Evolutionary conservation across 305 asterid species (phyloP).

Genomic region (Fraxinus nigra): DNA sequence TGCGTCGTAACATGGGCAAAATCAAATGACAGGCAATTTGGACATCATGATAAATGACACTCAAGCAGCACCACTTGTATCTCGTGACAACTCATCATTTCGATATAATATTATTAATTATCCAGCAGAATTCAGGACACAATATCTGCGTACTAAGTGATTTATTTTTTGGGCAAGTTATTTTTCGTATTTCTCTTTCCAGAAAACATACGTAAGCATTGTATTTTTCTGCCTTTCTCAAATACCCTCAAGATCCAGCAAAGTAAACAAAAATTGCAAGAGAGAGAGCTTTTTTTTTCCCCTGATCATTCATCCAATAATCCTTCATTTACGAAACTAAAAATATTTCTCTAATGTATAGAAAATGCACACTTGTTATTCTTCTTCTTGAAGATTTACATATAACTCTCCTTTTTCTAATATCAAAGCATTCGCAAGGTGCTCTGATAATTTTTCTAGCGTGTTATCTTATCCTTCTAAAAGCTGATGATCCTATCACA

Average conservation of each 20-base stretch:
- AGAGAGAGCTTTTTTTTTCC: neutral
- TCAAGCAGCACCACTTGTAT: neutral
- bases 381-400: neutral
- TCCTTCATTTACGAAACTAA: neutral
- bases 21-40: slow-evolving; percentile 18
- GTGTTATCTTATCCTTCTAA: neutral
- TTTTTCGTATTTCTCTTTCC: neutral
- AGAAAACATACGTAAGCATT: neutral
- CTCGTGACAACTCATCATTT: neutral
- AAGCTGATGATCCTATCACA: slow-evolving; percentile 6
- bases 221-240: neutral
- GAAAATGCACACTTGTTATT: neutral
- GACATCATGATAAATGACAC: neutral
- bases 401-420: neutral
- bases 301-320: neutral
- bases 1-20: slow-evolving; percentile 9
- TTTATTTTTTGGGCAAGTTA: neutral
- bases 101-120: neutral
- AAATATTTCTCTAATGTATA: neutral
- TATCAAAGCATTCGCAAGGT: neutral
- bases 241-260: slow-evolving; percentile 9
- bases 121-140: neutral
- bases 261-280: neutral
- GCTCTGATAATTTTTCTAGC: neutral
- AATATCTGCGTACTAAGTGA: neutral